A percentile compares a stretch with the other conserved stretches of the same genome.
phyloP scores from a whole-genome alignment of 2,329 filamentous ascomycete genomes.

The Claviceps spartinae region DNA sequence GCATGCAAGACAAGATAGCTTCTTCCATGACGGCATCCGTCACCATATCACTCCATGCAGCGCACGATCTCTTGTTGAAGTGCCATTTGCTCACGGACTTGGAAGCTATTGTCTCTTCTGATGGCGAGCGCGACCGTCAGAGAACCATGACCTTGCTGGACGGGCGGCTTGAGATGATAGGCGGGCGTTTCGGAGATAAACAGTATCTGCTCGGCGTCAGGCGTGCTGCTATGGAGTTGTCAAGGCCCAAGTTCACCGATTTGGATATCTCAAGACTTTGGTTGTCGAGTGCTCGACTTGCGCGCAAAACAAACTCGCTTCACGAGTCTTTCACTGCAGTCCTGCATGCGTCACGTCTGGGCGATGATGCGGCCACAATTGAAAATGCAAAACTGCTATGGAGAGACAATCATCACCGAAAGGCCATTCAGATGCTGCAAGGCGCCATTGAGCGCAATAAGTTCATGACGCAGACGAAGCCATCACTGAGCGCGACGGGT shows the following conservation, averaged over 20 bases:
- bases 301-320: conserved; percentile 70
- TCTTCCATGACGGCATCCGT: conserved; percentile 61
- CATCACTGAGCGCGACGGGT: conserved; percentile 17
- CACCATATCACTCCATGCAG: conserved; percentile 69
- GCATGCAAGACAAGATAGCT: conserved; percentile 56
- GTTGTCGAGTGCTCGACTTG: conserved; percentile 73
- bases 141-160: conserved; percentile 34
- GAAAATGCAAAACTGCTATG: conserved; percentile 89
- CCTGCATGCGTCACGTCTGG: conserved; percentile 71
- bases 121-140: conserved; percentile 25
- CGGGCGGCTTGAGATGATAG: conserved; percentile 74
- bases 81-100: conserved; percentile 81
- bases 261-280: conserved; percentile 71
- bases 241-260: conserved; percentile 48
- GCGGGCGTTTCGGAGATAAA: conserved; percentile 83
- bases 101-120: conserved; percentile 53
- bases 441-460: conserved; percentile 70
- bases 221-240: conserved; percentile 74
- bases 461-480: conserved; percentile 43
- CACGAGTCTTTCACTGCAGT: conserved; percentile 91
- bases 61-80: conserved; percentile 72
- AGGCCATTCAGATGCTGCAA: conserved; percentile 84
- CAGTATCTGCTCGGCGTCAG: conserved; percentile 82
- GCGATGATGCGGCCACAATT: conserved; percentile 77
- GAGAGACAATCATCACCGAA: conserved; percentile 85